Conservation (phyloP, 2,329 filamentous ascomycete species). For the Aspergillus oerlinghausenensis region DNA sequence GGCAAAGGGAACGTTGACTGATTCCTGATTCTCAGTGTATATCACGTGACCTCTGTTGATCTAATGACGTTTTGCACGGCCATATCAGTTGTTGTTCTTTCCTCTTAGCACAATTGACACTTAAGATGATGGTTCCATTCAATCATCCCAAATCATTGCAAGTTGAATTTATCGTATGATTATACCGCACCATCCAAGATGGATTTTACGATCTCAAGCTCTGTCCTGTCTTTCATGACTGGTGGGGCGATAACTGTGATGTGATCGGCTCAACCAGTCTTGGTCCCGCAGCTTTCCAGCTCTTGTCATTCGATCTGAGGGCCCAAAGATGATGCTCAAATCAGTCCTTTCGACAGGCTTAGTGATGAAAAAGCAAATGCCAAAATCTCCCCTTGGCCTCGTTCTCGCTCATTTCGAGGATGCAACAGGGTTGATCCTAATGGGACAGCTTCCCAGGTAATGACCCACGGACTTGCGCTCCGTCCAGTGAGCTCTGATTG, state of each 20-base stretch:
- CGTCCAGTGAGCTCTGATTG: slow-evolving; percentile 11
- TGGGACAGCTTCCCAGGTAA: not conserved
- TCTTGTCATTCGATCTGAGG: no score
- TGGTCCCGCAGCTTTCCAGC: no score
- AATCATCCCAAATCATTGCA: not conserved
- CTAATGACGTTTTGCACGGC: not conserved
- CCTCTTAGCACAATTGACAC: not conserved
- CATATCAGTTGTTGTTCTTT: not conserved
- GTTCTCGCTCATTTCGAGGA: not conserved
- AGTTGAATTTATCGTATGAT: not conserved
- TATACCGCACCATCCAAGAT: not conserved
- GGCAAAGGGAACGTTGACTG: no score
- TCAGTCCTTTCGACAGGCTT: no score
- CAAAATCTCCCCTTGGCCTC: not conserved
- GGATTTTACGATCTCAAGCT: not conserved
- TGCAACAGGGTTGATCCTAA: not conserved
- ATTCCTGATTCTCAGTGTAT: not conserved
- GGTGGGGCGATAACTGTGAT: not conserved
- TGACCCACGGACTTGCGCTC: slow-evolving; percentile 13
- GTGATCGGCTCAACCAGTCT: not conserved
- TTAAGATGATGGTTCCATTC: not conserved
- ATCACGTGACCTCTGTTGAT: not conserved
- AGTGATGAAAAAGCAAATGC: not conserved
- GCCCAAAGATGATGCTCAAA: not conserved
- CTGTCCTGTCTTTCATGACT: not conserved